These are phyloP conservation scores for Cenchrus fungigraminus DNA, from an alignment of 176 grass and related monocot genomes.

Conservation along the genomic window DNA sequence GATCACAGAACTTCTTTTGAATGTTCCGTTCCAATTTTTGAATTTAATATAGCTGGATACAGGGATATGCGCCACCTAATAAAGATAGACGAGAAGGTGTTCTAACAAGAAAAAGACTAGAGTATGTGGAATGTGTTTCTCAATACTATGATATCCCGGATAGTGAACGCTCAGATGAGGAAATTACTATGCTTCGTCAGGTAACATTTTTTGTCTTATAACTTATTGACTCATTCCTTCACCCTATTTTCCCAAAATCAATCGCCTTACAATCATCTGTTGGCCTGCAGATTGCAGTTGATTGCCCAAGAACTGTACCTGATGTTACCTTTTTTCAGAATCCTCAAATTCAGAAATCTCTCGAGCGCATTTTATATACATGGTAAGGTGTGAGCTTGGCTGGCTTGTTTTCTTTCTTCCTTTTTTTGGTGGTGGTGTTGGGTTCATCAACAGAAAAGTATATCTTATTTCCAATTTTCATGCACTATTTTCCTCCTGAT, in stretches of 20 bases:
- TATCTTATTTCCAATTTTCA: background rate
- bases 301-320: conserved; percentile 90
- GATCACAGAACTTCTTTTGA: conserved; percentile 17
- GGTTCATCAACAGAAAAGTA: background rate
- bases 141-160: conserved; percentile 94
- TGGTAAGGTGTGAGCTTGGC: conserved; percentile 59
- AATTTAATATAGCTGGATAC: conserved; percentile 87
- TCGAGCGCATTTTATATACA: conserved; percentile 94
- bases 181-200: conserved; percentile 99
- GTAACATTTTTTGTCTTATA: conserved; percentile 39
- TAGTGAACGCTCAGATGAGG: conserved; percentile 90
- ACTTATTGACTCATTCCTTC: background rate
- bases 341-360: conserved; percentile 87
- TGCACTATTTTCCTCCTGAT: background rate
- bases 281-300: conserved; percentile 63
- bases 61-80: conserved; percentile 99
- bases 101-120: conserved; percentile 89
- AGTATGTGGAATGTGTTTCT: conserved; percentile 98
- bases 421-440: background rate
- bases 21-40: conserved; percentile 45
- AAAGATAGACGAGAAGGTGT: conserved; percentile 87
- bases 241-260: background rate
- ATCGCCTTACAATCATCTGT: background rate
- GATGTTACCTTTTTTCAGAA: conserved; percentile 88
- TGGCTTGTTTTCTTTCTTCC: conserved; percentile 4